Percentiles rank a stretch among this genome's conserved stretches.
Conservation (phyloP, 768 basidiomycete genomes). For the Hydnomerulius pinastri region DNA sequence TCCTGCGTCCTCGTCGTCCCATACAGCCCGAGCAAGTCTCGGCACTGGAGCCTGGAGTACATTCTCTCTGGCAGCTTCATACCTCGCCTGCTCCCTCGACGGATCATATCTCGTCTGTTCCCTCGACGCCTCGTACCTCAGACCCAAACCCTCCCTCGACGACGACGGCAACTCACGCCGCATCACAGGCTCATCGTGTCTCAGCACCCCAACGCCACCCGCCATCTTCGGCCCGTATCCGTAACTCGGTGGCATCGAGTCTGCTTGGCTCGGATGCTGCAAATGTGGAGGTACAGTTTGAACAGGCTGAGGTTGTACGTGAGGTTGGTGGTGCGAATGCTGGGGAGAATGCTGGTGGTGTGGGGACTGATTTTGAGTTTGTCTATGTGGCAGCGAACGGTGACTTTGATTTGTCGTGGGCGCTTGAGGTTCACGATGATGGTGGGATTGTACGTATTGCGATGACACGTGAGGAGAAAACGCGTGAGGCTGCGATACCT, state of each 20-base stretch:
- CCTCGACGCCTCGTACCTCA: conserved; percentile 13
- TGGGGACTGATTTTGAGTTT: conserved; percentile 19
- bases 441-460: conserved; percentile 15
- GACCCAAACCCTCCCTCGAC: conserved; percentile 14
- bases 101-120: conserved; percentile 17
- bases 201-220: conserved; percentile 26
- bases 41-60: conserved; percentile 6
- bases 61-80: conserved; percentile 1
- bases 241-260: conserved; percentile 20
- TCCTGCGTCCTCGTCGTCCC: conserved; percentile 7
- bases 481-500: neutral
- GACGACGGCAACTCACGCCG: conserved; percentile 6
- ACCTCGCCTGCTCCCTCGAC: neutral
- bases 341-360: conserved; percentile 18
- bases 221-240: conserved; percentile 28
- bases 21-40: conserved; percentile 1
- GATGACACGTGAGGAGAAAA: no score
- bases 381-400: conserved; percentile 10
- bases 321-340: conserved; percentile 13
- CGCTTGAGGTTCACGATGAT: neutral
- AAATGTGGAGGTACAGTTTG: neutral
- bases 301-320: conserved; percentile 11
- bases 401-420: neutral
- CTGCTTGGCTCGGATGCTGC: neutral
- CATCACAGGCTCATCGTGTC: conserved; percentile 10